These are phyloP conservation scores for Inga leiocalycina DNA, from an alignment of 306 rosid species.

Conservation along the genomic window DNA sequence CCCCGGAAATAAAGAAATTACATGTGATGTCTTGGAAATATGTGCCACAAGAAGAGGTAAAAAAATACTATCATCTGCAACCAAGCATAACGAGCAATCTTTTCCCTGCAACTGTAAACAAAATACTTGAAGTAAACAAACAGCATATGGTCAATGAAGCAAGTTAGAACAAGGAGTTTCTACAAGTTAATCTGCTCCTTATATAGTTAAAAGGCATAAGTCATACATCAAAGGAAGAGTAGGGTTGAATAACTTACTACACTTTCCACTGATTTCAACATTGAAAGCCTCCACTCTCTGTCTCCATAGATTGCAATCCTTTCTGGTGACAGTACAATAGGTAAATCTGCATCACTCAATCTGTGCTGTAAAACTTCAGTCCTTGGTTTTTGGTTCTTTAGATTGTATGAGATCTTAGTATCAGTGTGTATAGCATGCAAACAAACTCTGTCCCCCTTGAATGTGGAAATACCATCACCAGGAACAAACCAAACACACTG, in stretches of 20 bases:
- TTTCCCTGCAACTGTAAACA: conserved; percentile 73
- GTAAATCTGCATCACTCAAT: conserved; percentile 44
- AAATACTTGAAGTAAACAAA: conserved; percentile 34
- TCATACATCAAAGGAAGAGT: conserved; percentile 8
- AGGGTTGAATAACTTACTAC: conserved; percentile 42
- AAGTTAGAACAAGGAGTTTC: conserved; percentile 15
- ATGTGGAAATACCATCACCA: conserved; percentile 60
- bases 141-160: conserved; percentile 20
- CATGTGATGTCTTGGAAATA: conserved; percentile 54
- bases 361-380: conserved; percentile 45
- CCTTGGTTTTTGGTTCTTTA: conserved; percentile 43
- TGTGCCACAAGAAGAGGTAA: conserved; percentile 69
- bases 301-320: conserved; percentile 82
- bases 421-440: conserved; percentile 68
- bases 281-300: conserved; percentile 68
- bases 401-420: conserved; percentile 62
- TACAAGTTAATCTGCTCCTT: conserved; percentile 18
- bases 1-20: conserved; percentile 75
- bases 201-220: conserved; percentile 18
- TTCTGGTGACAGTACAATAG: conserved; percentile 73
- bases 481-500: conserved; percentile 98
- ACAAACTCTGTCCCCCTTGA: conserved; percentile 58
- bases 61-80: conserved; percentile 82
- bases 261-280: conserved; percentile 55
- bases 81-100: conserved; percentile 57